Evolutionary conservation across 139 green algal species (phyloP).

Genomic region (Auxenochlorella pyrenoidosa): DNA sequence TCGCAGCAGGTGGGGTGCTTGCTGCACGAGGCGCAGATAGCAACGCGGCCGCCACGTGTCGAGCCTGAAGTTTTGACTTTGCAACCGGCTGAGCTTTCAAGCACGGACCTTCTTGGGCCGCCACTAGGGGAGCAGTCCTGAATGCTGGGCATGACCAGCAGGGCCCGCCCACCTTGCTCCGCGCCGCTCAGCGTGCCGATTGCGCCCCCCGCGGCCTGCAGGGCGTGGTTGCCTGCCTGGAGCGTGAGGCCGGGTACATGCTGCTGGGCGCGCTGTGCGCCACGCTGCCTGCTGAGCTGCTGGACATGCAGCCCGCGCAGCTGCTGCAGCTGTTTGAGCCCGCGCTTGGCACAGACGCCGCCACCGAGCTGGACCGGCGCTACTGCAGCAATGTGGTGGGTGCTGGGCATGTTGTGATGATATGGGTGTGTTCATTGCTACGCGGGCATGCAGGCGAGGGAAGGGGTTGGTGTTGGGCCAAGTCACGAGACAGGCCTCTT

Average conservation of each 20-base stretch:
- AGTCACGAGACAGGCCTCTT: too few relatives aligned
- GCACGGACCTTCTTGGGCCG: neutral
- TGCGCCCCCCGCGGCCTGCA: too few relatives aligned
- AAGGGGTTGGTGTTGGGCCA: too few relatives aligned
- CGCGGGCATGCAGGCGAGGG: too few relatives aligned
- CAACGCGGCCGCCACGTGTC: too few relatives aligned
- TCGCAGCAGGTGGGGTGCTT: neutral
- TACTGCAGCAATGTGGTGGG: constrained; percentile 21
- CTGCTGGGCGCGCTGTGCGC: constrained; percentile 71
- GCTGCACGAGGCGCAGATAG: neutral
- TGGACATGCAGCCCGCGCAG: constrained; percentile 11
- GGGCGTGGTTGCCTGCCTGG: constrained; percentile 36
- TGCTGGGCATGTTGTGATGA: too few relatives aligned
- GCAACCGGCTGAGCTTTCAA: neutral
- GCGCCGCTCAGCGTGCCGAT: too few relatives aligned
- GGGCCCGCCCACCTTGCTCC: too few relatives aligned
- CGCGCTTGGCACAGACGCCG: constrained; percentile 58
- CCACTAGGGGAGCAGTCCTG: too few relatives aligned
- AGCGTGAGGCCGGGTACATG: constrained; percentile 78
- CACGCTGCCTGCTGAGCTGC: constrained; percentile 26
- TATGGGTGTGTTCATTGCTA: too few relatives aligned
- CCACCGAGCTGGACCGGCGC: constrained; percentile 51
- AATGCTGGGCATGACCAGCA: too few relatives aligned
- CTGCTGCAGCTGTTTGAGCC: constrained; percentile 64
- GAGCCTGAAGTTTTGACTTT: neutral